Evolutionary conservation across 164 flowering plant genomes (phyloP).

Genomic region (Akebia trifoliata): DNA sequence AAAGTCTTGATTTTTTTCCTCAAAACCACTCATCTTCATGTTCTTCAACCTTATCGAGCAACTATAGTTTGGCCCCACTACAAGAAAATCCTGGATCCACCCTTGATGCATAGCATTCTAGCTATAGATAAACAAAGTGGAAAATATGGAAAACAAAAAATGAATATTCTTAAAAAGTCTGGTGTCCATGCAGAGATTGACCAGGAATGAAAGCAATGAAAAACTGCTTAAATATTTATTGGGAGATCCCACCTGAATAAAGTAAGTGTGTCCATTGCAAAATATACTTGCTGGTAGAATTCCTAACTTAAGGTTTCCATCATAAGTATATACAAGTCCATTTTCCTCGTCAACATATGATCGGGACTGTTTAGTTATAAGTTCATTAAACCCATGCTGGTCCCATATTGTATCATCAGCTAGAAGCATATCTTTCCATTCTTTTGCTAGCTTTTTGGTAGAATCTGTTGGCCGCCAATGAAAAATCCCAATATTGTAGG

Average conservation of each 20-base stretch:
- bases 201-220: too few species aligned
- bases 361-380: constrained; percentile 65
- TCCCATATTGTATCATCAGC: constrained; percentile 96
- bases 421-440: constrained; percentile 82
- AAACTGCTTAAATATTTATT: too few species aligned
- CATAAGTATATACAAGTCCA: constrained; percentile 84
- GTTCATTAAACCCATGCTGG: constrained; percentile 92
- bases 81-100: too few species aligned
- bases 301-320: constrained; percentile 86
- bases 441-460: constrained; percentile 69
- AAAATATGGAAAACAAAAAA: too few species aligned
- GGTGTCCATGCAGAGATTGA: too few species aligned
- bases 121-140: background rate
- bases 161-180: too few species aligned
- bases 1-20: too few species aligned
- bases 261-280: constrained; percentile 97
- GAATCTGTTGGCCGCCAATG: constrained; percentile 94
- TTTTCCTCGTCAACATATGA: constrained; percentile 83
- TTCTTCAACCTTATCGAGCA: too few species aligned
- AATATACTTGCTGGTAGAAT: constrained; percentile 88
- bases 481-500: constrained; percentile 91
- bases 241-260: constrained; percentile 99
- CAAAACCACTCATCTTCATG: too few species aligned
- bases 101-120: too few species aligned
- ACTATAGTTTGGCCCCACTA: too few species aligned